Base-by-base conservation (phyloP, 2,329 filamentous ascomycete genomes). In the Colletotrichum sidae region DNA sequence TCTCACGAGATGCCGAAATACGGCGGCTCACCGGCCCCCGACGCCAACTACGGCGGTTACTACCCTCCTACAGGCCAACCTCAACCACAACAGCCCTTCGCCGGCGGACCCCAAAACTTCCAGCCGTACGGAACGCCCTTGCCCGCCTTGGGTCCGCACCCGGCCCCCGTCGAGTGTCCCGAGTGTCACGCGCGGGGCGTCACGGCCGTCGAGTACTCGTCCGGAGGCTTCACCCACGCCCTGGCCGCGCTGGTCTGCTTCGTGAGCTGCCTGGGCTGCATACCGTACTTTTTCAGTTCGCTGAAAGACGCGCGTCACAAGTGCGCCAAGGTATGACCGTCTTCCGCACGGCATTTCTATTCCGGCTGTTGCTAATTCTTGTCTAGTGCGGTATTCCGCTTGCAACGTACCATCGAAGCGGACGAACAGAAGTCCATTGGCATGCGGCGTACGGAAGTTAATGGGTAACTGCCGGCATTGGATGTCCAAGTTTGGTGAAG, bases 361-460 rank as follows among this genome's bases (percentile, higher is more conserved):
- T 25, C 25, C 25, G 25, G 25, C 25, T 25, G 25, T 25, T 25
- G 25, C 39, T 55, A 25, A 53, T 35, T 39, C 34, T 51, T 35
- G 17, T 6, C 25, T 41, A 71, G 69, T 72, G 71, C 39, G 67
- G 68, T 2, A 66, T 70, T n/a, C 64, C 69, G 33, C 68, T 72
- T 11, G 71, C 71, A 6, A 69, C 68, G n/a, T 72, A 71, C 47
- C 71, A 72, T 41, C 69, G 71, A 8, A 72, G 70, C 34, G 70
- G 70, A 33, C 65, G 69, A 34, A 72, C 70, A 11, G 70, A 72
- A 49, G 66, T 71, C 7, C 67, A 71, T 17, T 67, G 69, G 45
- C 70, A 68, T 35, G 47, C 50, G 15, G 55, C 61, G 3, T 57
- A 55, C 13, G 42, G 59, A 12, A 44, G 53, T 1, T 59, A 17